Percentiles rank a stretch among this genome's conserved stretches.
Evolutionary conservation across 1,284 basidiomycete species (phyloP).

Genomic region (Microbotryomycetes sp.): DNA sequence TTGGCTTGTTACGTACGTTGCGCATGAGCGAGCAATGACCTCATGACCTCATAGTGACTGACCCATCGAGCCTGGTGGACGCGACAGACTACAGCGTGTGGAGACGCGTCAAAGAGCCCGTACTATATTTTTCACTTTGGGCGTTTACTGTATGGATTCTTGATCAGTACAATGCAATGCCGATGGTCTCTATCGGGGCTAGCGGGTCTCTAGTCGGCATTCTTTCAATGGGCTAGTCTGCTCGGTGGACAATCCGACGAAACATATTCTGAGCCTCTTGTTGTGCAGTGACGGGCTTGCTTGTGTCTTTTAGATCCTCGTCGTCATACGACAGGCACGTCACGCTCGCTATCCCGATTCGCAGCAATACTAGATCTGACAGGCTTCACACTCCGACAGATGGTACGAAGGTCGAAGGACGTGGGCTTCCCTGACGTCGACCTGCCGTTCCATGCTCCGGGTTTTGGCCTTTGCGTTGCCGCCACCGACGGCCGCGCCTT

Average conservation of each 20-base stretch:
- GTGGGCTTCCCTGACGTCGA: background rate
- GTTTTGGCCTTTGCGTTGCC: background rate
- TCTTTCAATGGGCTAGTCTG: slow-evolving; percentile 1
- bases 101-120: background rate
- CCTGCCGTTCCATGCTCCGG: background rate
- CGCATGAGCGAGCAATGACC: no score
- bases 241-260: background rate
- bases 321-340: slow-evolving; percentile 19
- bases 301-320: slow-evolving; percentile 15
- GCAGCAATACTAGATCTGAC: background rate
- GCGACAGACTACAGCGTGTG: slow-evolving; percentile 17
- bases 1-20: background rate
- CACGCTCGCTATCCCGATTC: background rate
- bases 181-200: background rate
- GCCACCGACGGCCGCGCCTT: background rate
- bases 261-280: background rate
- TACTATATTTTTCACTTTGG: slow-evolving; percentile 9
- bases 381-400: background rate
- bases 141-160: slow-evolving; percentile 10
- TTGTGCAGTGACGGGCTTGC: background rate
- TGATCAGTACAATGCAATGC: background rate
- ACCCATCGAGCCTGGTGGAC: background rate
- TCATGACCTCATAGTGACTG: no score
- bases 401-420: background rate
- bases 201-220: slow-evolving; percentile 2